A percentile compares a stretch with the other conserved stretches of the same genome.
Conservation (phyloP, 305 asterid species). For the Ilex paraguariensis region DNA sequence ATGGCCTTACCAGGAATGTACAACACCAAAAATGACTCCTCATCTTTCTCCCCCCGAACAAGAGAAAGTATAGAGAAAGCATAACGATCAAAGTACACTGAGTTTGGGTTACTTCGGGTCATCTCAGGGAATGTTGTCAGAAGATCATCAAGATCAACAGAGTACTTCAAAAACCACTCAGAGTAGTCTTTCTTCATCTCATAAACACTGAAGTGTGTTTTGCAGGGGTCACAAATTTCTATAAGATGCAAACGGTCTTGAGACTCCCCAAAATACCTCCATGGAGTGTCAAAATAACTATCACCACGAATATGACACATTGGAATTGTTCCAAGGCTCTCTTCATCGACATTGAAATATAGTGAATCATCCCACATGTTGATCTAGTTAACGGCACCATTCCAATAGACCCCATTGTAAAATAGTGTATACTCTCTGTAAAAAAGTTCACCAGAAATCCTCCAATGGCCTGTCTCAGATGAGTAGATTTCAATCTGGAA, state of each 20-base stretch:
- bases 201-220: conserved; percentile 14
- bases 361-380: conserved; percentile 2
- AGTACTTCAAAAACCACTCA: conserved; percentile 31
- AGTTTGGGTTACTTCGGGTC: neutral
- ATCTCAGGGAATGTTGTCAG: conserved; percentile 18
- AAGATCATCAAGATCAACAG: conserved; percentile 24
- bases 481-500: conserved; percentile 24
- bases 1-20: too few species aligned
- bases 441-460: conserved; percentile 23
- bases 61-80: too few species aligned
- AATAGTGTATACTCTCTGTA: conserved; percentile 9
- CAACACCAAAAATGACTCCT: too few species aligned
- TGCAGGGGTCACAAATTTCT: neutral
- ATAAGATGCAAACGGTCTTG: conserved; percentile 29
- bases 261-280: conserved; percentile 30
- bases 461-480: conserved; percentile 30
- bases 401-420: conserved; percentile 31
- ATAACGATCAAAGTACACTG: too few species aligned
- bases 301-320: conserved; percentile 1
- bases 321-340: conserved; percentile 1
- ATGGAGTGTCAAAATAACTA: neutral
- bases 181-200: conserved; percentile 26
- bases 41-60: too few species aligned
- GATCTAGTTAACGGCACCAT: conserved; percentile 36
- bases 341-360: conserved; percentile 12